Percentiles rank a stretch among this genome's conserved stretches.
phyloP scores from a whole-genome alignment of 306 rosid species.

The Quercus wislizeni region DNA sequence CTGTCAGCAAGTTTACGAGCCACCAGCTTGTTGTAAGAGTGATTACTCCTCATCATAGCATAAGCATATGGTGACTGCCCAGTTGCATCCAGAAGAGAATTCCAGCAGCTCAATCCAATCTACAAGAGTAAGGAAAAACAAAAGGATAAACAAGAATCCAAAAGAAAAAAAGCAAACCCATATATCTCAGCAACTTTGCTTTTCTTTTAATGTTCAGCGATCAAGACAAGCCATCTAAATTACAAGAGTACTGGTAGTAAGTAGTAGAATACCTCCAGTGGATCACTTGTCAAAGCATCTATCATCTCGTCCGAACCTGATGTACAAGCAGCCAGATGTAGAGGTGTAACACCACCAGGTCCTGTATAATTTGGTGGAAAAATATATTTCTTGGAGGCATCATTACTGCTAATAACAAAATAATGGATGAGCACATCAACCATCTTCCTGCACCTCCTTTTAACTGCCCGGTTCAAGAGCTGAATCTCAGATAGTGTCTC shows the following conservation, averaged over 20 bases:
- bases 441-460: slow-evolving; percentile 67
- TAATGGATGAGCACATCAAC: slow-evolving; percentile 70
- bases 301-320: slow-evolving; percentile 56
- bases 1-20: slow-evolving; percentile 58
- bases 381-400: slow-evolving; percentile 41
- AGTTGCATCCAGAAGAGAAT: slow-evolving; percentile 60
- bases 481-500: slow-evolving; percentile 72
- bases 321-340: slow-evolving; percentile 88
- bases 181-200: background rate
- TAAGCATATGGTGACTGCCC: slow-evolving; percentile 73
- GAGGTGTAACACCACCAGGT: slow-evolving; percentile 80
- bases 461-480: slow-evolving; percentile 77
- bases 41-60: slow-evolving; percentile 73
- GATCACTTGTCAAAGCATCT: slow-evolving; percentile 78
- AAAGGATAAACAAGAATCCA: background rate
- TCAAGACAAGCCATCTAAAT: background rate
- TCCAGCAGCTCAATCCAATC: slow-evolving; percentile 87
- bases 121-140: slow-evolving; percentile 23
- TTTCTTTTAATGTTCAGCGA: no score
- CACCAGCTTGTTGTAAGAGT: slow-evolving; percentile 63
- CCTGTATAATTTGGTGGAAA: slow-evolving; percentile 79
- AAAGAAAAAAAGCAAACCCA: background rate
- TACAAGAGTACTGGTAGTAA: background rate
- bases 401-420: slow-evolving; percentile 33
- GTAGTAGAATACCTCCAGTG: slow-evolving; percentile 60